A percentile compares a stretch with the other conserved stretches of the same genome.
Conservation (phyloP, 768 basidiomycete species). For the Naganishia vishniacii region DNA sequence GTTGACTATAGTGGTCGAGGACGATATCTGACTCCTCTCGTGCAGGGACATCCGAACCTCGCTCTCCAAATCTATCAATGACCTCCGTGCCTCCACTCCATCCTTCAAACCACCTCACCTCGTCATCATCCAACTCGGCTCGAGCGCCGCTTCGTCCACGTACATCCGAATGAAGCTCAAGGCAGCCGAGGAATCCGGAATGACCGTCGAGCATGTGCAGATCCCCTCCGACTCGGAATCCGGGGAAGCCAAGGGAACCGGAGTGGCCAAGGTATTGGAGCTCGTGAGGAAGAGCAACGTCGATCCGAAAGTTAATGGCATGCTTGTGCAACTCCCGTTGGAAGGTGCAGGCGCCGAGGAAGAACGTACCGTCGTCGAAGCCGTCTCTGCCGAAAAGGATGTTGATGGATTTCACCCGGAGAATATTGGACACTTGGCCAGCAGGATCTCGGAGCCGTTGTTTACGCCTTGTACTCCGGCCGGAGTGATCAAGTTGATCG, state of each 20-base stretch:
- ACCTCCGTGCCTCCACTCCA: conserved; percentile 64
- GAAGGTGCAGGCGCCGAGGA: conserved; percentile 72
- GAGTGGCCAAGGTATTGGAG: conserved; percentile 67
- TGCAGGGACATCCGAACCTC: conserved; percentile 70
- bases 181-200: conserved; percentile 88
- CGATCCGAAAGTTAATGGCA: conserved; percentile 74
- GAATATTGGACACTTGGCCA: conserved; percentile 91
- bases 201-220: conserved; percentile 72
- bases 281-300: conserved; percentile 75
- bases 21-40: background rate
- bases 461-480: conserved; percentile 94
- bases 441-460: conserved; percentile 78
- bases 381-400: conserved; percentile 87
- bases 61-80: conserved; percentile 65
- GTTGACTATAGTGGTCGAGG: background rate
- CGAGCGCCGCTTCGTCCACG: conserved; percentile 77
- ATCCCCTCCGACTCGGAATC: conserved; percentile 46
- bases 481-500: conserved; percentile 82
- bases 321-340: conserved; percentile 92
- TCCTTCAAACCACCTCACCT: conserved; percentile 79
- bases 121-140: conserved; percentile 88
- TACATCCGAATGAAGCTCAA: conserved; percentile 98
- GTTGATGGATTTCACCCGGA: conserved; percentile 99
- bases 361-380: conserved; percentile 88
- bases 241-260: conserved; percentile 35